phyloP scores from a whole-genome alignment of 2,329 filamentous ascomycete species.

The Aureobasidium sp. region DNA sequence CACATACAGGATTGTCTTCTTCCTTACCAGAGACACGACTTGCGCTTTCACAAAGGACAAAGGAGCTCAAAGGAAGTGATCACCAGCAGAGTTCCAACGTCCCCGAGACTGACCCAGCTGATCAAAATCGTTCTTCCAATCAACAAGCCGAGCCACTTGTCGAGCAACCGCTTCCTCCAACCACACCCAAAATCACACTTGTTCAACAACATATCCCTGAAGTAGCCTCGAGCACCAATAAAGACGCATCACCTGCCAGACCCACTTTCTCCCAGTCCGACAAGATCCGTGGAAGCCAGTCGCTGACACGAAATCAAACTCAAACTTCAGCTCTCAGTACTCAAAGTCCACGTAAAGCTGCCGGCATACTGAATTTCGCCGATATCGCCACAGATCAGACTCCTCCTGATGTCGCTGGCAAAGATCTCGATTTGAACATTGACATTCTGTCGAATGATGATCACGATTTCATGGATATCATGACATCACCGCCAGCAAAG shows the following conservation, averaged over 20 bases:
- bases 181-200: not conserved
- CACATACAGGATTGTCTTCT: not conserved
- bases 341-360: constrained; percentile 29
- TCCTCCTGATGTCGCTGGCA: constrained; percentile 22
- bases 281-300: constrained; percentile 24
- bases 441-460: constrained; percentile 34
- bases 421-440: constrained; percentile 28
- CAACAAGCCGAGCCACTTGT: not conserved
- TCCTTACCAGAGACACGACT: constrained; percentile 16
- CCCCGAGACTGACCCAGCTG: constrained; percentile 27
- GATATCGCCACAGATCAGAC: constrained; percentile 27
- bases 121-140: constrained; percentile 11
- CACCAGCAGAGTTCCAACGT: constrained; percentile 17
- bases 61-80: not conserved
- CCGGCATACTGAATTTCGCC: constrained; percentile 26
- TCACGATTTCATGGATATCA: constrained; percentile 27
- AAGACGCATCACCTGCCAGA: not conserved
- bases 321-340: constrained; percentile 17
- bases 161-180: not conserved
- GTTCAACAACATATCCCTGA: constrained; percentile 15
- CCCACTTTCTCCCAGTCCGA: constrained; percentile 21
- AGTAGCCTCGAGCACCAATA: not conserved
- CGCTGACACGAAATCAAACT: constrained; percentile 1
- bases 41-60: not conserved
- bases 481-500: constrained; percentile 28